Evolutionary conservation across 1,284 basidiomycete genomes (phyloP).

Genomic region (Ganoderma lucidum): DNA sequence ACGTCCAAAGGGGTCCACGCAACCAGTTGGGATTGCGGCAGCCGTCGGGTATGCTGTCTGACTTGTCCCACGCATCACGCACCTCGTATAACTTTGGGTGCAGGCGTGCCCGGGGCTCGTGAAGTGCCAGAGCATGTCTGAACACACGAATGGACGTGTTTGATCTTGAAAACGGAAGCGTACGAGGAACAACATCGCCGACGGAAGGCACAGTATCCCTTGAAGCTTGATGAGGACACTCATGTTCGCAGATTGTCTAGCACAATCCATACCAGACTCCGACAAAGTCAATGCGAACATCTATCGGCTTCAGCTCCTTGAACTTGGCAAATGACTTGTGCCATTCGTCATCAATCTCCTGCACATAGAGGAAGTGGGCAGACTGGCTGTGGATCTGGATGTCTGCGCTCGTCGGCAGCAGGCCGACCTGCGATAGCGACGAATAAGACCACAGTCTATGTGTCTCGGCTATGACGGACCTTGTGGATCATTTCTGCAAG

Average conservation of each 20-base stretch:
- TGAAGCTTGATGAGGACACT: neutral
- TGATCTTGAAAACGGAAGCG: slow-evolving; percentile 62
- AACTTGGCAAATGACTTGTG: slow-evolving; percentile 41
- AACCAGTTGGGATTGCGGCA: too few species aligned
- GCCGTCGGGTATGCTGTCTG: too few species aligned
- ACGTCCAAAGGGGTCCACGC: neutral
- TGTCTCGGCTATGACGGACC: slow-evolving; percentile 24
- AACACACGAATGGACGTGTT: slow-evolving; percentile 67
- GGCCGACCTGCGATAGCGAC: slow-evolving; percentile 49
- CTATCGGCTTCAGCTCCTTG: slow-evolving; percentile 53
- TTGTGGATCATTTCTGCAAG: slow-evolving; percentile 66
- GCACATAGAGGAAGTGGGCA: slow-evolving; percentile 51
- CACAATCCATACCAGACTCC: slow-evolving; percentile 55
- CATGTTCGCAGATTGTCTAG: neutral
- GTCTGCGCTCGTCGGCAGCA: slow-evolving; percentile 53
- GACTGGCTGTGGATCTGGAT: slow-evolving; percentile 45
- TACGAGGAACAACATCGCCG: slow-evolving; percentile 49
- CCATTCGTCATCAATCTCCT: slow-evolving; percentile 41
- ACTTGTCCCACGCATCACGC: slow-evolving; percentile 12
- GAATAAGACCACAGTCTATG: neutral
- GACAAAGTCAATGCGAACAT: slow-evolving; percentile 52
- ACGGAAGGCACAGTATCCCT: slow-evolving; percentile 57
- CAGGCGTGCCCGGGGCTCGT: slow-evolving; percentile 73
- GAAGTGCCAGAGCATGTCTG: slow-evolving; percentile 72
- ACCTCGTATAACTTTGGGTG: slow-evolving; percentile 51